Evolutionary conservation across 225 moss, liverwort and hornwort species (phyloP).

Genomic region (Climacium dendroides): DNA sequence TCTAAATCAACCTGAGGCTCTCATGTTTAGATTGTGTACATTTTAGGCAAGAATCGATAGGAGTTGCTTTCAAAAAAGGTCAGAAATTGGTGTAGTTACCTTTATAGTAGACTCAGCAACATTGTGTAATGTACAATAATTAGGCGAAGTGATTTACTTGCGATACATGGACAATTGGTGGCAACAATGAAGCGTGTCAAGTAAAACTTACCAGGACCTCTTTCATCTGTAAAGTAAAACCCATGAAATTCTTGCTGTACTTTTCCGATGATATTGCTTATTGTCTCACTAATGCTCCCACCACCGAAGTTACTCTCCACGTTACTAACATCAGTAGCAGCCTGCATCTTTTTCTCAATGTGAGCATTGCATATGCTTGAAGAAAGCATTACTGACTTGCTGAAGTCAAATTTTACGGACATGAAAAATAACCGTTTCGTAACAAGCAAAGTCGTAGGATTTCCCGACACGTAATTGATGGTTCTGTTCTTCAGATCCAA

Average conservation of each 20-base stretch:
- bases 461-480: background rate
- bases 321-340: background rate
- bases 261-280: slow-evolving; percentile 50
- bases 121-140: background rate
- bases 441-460: background rate
- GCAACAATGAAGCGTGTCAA: background rate
- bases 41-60: background rate
- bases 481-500: background rate
- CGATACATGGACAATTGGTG: background rate
- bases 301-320: background rate
- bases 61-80: background rate
- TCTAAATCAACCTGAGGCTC: background rate
- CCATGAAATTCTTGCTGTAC: slow-evolving; percentile 80
- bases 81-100: background rate
- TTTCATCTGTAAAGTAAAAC: slow-evolving; percentile 72
- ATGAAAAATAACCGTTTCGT: background rate
- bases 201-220: background rate
- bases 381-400: background rate
- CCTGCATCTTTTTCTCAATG: slow-evolving; percentile 7
- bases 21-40: background rate
- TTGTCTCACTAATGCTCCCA: background rate
- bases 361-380: background rate
- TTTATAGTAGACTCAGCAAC: background rate
- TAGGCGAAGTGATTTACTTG: background rate
- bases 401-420: background rate